These are phyloP conservation scores for Xerocomellus chrysenteron DNA, from an alignment of 768 basidiomycete genomes.

Conservation along the genomic window DNA sequence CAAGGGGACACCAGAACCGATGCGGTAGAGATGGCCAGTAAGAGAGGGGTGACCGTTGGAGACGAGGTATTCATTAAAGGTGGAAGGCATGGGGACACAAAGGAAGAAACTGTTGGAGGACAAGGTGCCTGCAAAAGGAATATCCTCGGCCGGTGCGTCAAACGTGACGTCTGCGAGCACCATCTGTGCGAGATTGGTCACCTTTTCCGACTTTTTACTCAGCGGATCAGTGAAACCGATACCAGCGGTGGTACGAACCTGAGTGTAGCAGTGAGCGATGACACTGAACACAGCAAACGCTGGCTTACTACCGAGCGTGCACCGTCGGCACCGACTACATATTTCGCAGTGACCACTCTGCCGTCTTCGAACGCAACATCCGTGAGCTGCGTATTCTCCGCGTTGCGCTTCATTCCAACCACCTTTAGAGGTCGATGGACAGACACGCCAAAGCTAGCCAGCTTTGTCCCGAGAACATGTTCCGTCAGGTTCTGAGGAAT, in stretches of 20 bases:
- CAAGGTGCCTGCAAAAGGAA: neutral
- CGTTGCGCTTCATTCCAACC: conserved; percentile 35
- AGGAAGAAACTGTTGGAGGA: conserved; percentile 16
- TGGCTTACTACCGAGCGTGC: conserved; percentile 42
- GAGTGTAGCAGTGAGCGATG: neutral
- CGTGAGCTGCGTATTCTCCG: conserved; percentile 27
- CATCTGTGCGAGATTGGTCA: conserved; percentile 35
- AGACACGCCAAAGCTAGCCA: conserved; percentile 32
- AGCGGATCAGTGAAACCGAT: conserved; percentile 48
- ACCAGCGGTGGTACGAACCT: conserved; percentile 46
- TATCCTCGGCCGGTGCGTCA: neutral
- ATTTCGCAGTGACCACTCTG: conserved; percentile 40
- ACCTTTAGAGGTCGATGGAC: conserved; percentile 42
- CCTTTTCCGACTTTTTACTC: conserved; percentile 23
- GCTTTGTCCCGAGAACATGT: conserved; percentile 34
- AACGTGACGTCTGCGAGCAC: conserved; percentile 20
- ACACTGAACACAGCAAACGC: neutral
- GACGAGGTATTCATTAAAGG: conserved; percentile 19
- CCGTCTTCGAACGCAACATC: conserved; percentile 51
- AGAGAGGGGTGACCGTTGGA: conserved; percentile 10
- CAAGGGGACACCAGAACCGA: conserved; percentile 42
- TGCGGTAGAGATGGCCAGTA: conserved; percentile 34
- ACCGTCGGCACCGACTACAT: conserved; percentile 56
- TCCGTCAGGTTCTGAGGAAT: conserved; percentile 51
- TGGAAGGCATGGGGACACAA: conserved; percentile 8